Conservation (phyloP, 768 basidiomycete genomes). For the Holtermanniella nyarrowii region DNA sequence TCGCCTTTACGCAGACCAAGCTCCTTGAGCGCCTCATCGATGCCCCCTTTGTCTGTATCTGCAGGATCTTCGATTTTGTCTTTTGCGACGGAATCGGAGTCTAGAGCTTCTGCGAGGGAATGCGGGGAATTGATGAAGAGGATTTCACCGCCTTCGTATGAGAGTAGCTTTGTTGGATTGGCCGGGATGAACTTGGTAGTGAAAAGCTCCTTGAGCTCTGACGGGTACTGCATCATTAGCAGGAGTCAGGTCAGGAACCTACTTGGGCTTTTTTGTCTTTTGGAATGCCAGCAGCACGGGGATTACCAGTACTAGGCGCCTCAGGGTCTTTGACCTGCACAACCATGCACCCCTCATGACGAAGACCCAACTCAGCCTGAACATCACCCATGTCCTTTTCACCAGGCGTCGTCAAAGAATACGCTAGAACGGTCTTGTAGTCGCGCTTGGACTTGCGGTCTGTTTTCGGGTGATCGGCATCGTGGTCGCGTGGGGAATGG, state of each 20-base stretch:
- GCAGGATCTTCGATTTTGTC: constrained; percentile 24
- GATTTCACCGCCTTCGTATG: constrained; percentile 26
- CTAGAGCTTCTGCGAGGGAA: constrained; percentile 22
- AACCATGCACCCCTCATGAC: constrained; percentile 20
- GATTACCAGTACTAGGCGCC: constrained; percentile 16
- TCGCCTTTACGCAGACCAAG: constrained; percentile 29
- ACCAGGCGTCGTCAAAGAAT: constrained; percentile 30
- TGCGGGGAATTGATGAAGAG: constrained; percentile 32
- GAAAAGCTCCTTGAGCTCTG: constrained; percentile 20
- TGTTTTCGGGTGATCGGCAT: constrained; percentile 19
- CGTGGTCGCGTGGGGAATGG: constrained; percentile 31
- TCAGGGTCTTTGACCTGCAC: constrained; percentile 33
- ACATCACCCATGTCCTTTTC: constrained; percentile 30
- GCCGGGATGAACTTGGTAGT: constrained; percentile 22
- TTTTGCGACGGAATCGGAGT: constrained; percentile 27
- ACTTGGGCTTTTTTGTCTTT: constrained; percentile 26
- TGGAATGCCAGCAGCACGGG: constrained; percentile 28
- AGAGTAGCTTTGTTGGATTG: constrained; percentile 27
- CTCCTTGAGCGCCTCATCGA: constrained; percentile 31
- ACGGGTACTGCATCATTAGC: constrained; percentile 20
- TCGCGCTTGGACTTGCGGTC: constrained; percentile 27
- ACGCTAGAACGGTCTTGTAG: constrained; percentile 27
- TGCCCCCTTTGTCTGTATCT: constrained; percentile 14
- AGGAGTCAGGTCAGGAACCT: constrained; percentile 2
- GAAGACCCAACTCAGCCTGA: constrained; percentile 28